Evolutionary conservation across 2,329 filamentous ascomycete species (phyloP).

Genomic region (Fusarium transvaalense): DNA sequence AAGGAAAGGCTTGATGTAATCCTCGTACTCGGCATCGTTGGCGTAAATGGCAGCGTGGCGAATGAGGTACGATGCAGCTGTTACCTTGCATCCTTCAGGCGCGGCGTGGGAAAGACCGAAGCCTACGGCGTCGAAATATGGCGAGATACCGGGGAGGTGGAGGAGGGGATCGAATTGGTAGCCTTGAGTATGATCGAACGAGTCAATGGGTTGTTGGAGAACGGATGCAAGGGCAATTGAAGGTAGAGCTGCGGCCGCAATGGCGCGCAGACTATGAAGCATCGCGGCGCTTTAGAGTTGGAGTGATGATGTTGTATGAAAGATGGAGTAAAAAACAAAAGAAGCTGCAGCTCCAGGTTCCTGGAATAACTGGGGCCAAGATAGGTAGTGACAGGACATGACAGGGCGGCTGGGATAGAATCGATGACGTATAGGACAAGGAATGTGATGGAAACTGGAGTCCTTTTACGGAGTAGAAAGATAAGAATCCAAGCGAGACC

Average conservation of each 20-base stretch:
- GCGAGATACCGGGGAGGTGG: slow-evolving; percentile 44
- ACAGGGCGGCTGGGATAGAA: neutral
- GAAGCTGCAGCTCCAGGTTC: neutral
- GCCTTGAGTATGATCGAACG: slow-evolving; percentile 40
- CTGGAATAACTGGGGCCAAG: neutral
- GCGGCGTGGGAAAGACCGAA: slow-evolving; percentile 40
- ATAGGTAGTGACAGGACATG: neutral
- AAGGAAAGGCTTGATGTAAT: slow-evolving; percentile 43
- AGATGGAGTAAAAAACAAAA: neutral
- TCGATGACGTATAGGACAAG: slow-evolving; percentile 1
- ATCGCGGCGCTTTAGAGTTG: neutral
- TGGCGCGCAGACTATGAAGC: slow-evolving; percentile 11
- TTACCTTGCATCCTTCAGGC: slow-evolving; percentile 42
- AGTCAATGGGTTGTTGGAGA: slow-evolving; percentile 34
- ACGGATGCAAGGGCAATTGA: slow-evolving; percentile 13
- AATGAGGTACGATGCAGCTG: slow-evolving; percentile 42
- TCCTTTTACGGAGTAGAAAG: neutral
- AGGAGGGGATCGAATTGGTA: slow-evolving; percentile 44
- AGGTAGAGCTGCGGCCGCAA: slow-evolving; percentile 8
- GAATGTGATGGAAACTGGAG: neutral
- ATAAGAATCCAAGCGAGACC: neutral
- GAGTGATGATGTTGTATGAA: neutral
- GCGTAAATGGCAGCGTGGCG: slow-evolving; percentile 44
- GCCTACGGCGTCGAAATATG: slow-evolving; percentile 44
- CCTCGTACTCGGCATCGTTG: slow-evolving; percentile 44